Percentiles rank a stretch among this genome's conserved stretches.
phyloP scores from a whole-genome alignment of 73 alveolate genomes.

The Tetrahymena borealis region DNA sequence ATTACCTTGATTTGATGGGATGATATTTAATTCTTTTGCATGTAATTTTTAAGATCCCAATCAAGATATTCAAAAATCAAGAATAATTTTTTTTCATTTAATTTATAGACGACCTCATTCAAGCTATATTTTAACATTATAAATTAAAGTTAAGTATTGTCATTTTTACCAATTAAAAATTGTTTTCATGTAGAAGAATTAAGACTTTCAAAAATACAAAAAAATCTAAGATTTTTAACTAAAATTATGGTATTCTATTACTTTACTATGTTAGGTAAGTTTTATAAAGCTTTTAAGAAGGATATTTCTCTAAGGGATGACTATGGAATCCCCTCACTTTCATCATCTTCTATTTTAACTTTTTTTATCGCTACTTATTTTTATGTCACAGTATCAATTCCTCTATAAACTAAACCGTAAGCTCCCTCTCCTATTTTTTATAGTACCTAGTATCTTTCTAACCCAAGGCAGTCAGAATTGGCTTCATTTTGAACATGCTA shows the following conservation, averaged over 20 bases:
- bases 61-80: constrained; percentile 75
- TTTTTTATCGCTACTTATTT: constrained; percentile 89
- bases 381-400: constrained; percentile 66
- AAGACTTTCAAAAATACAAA: too few species aligned
- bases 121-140: constrained; percentile 49
- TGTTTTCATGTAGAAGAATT: too few species aligned
- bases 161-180: too few species aligned
- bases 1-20: background rate
- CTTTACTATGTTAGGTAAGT: constrained; percentile 6
- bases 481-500: too few species aligned
- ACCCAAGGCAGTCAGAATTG: too few species aligned
- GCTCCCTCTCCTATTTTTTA: constrained; percentile 95
- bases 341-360: constrained; percentile 86
- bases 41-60: constrained; percentile 74
- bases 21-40: constrained; percentile 23
- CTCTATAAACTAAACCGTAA: constrained; percentile 90
- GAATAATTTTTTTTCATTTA: constrained; percentile 60
- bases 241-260: too few species aligned
- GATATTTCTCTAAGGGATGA: constrained; percentile 92
- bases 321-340: constrained; percentile 91
- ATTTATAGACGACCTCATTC: constrained; percentile 61
- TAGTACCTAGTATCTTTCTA: constrained; percentile 72
- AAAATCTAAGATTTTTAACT: too few species aligned
- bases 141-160: constrained; percentile 21
- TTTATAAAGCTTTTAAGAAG: constrained; percentile 54